Evolutionary conservation across 2,329 filamentous ascomycete genomes (phyloP).

Genomic region (Tolypocladium tundrense): DNA sequence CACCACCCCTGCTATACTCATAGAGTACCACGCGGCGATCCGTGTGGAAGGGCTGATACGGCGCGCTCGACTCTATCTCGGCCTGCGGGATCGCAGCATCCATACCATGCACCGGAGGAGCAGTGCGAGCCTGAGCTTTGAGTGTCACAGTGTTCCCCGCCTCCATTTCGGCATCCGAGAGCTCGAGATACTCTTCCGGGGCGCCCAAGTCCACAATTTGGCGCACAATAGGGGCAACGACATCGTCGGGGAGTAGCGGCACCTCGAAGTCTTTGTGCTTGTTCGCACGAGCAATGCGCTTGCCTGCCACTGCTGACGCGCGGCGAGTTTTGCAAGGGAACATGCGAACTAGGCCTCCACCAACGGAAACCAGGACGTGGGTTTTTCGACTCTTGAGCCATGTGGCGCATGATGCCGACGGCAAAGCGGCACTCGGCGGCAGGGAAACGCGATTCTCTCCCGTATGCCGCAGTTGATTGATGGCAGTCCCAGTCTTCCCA

Average conservation of each 20-base stretch:
- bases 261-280: slow-evolving; percentile 59
- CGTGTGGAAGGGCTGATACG: slow-evolving; percentile 93
- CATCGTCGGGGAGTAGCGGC: slow-evolving; percentile 49
- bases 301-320: slow-evolving; percentile 41
- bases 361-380: slow-evolving; percentile 54
- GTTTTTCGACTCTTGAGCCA: slow-evolving; percentile 56
- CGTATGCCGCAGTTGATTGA: slow-evolving; percentile 62
- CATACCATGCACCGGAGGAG: slow-evolving; percentile 31
- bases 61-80: slow-evolving; percentile 90
- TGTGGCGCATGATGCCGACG: slow-evolving; percentile 49
- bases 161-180: slow-evolving; percentile 42
- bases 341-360: slow-evolving; percentile 54
- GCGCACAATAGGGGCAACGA: slow-evolving; percentile 45
- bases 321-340: slow-evolving; percentile 51
- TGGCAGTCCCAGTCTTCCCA: slow-evolving; percentile 59
- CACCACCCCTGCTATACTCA: slow-evolving; percentile 38
- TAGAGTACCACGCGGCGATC: slow-evolving; percentile 75
- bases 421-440: slow-evolving; percentile 42
- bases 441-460: slow-evolving; percentile 66
- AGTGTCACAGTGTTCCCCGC: slow-evolving; percentile 43
- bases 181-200: slow-evolving; percentile 44
- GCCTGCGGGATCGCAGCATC: slow-evolving; percentile 62
- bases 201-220: slow-evolving; percentile 39
- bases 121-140: slow-evolving; percentile 27
- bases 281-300: slow-evolving; percentile 41